Base-by-base conservation (phyloP, 148 eudicot species). In the Polygonum aviculare region DNA sequence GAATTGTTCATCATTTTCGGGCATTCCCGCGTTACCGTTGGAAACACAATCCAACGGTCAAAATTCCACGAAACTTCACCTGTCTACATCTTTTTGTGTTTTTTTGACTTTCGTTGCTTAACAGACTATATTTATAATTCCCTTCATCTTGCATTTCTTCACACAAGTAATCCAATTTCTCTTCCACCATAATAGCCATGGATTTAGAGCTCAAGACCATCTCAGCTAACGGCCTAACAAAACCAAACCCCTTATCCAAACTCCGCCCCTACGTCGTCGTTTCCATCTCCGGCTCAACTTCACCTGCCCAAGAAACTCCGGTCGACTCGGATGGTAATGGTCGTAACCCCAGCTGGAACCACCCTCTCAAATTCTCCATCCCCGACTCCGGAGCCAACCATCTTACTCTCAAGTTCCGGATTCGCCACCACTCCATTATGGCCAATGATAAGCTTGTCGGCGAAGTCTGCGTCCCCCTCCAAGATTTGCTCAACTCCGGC, bases 371-470 rank as follows among this genome's bases (percentile, higher is more conserved):
- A 8, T 88, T 91, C 85, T 60, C 83, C 11, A 9, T 89, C 16
- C 88, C 83, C 15, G 89, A 84, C 47, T 65, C 74, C 41, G 82
- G 83, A 9, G 75, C 77, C 18, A 67, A 40, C 5, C 47, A 55
- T 16, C 81, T 82, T 77, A 85, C 80, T 2, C 81, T 93, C 38
- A 77, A 47, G 12, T 84, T 93, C 65, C 79, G 54, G 57, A 60
- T 93, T 47, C 77, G 72, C 8, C 80, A 84, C 22, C 82, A 84
- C 2, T 80, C 90, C 1, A 50, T 41, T 1, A 6, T 71, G 31
- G 92, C 87, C 2, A 82, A 86, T 0, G 94, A 91, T 54, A 87
- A 83, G 54, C 83, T 84, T 52, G 74, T 93, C 50, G 98, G 98
- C 5, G 89, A 91, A 73, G 91, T 93, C 12, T 77, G 78, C 60